Conservation (phyloP, 73 alveolate species). For the Stentor coeruleus region DNA sequence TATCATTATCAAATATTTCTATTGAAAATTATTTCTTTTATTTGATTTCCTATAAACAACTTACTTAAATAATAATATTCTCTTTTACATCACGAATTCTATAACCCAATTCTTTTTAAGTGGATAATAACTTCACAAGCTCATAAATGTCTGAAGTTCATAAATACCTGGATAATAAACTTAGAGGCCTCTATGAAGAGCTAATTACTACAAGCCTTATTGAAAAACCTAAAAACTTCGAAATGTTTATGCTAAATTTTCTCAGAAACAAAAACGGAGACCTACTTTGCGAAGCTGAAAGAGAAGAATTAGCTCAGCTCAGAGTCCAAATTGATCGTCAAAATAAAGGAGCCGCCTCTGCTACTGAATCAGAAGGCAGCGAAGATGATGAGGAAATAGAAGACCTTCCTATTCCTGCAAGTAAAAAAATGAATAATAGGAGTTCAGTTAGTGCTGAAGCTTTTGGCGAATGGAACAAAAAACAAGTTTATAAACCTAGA, state of each 20-base stretch:
- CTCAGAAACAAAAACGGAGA: slow-evolving; percentile 24
- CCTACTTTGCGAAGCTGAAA: slow-evolving; percentile 8
- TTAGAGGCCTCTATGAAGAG: slow-evolving; percentile 26
- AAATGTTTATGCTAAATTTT: slow-evolving; percentile 28
- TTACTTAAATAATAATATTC: too few species aligned
- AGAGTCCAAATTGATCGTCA: background rate
- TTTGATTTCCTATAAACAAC: too few species aligned
- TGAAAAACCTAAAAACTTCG: slow-evolving; percentile 30
- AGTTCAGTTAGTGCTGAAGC: slow-evolving; percentile 98
- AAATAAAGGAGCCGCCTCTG: slow-evolving; percentile 1
- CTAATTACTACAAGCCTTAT: slow-evolving; percentile 27
- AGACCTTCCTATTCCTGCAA: slow-evolving; percentile 4
- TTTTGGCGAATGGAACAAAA: slow-evolving; percentile 92
- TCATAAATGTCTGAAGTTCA: too few species aligned
- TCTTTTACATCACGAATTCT: too few species aligned
- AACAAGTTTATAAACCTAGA: slow-evolving; percentile 78
- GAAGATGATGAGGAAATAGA: slow-evolving; percentile 44
- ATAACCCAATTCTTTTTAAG: too few species aligned
- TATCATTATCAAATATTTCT: too few species aligned
- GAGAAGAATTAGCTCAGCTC: background rate
- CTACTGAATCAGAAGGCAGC: slow-evolving; percentile 30
- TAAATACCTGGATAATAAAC: too few species aligned
- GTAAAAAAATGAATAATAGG: too few species aligned
- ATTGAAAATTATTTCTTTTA: too few species aligned
- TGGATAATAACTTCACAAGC: too few species aligned